Base-by-base conservation (phyloP, 192 early-diverging fungal species). In the Coemansia sp. region DNA sequence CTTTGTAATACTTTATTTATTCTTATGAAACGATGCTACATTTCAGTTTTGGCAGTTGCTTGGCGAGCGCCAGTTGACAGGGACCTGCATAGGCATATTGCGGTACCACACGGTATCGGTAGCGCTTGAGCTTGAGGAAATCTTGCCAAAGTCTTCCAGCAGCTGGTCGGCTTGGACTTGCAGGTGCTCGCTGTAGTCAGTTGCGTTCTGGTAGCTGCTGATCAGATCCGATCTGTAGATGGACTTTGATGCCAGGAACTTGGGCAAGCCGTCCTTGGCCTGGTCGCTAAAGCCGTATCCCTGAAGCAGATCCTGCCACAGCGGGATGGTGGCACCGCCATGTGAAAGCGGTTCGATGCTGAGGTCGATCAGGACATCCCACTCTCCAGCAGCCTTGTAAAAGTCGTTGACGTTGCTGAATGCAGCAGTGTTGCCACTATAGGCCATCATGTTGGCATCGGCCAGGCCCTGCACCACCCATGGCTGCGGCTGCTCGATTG, bases 151-250 rank as follows among this genome's bases (percentile, higher is more conserved):
- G 26, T 75, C 62, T 17, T 79, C 72, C 49, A 86, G 81, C 53
- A 85, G 62, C 6, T 71, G 74, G 42, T 85, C 81, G 18, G 81
- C 64, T 43, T 88, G 60, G 62, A 88, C 76, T 51, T 87, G 83
- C 17, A 89, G 71, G 21, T 84, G 79, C 54, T 90, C 86, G 30
- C 72, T 68, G 76, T 83, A 85, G 39, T 62, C 82, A 14, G 87
- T 78, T 15, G 85, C 87, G 26, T 80, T 64, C n/a, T 80, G 72
- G 55, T 83, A 84, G 83, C 88, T 87, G 68, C 88, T 87, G 52
- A 80, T 79, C 20, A 83, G 85, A 61, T 84, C 84, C 37, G 73
- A 69, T 16, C 71, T 62, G 69, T 81, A 88, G 23, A 83, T 66
- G 1, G 84, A 65, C 57, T 85, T 87, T 41, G 80, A 55, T 26